Conservation (phyloP, 257 asterid species). For the Capsicum baccatum region DNA sequence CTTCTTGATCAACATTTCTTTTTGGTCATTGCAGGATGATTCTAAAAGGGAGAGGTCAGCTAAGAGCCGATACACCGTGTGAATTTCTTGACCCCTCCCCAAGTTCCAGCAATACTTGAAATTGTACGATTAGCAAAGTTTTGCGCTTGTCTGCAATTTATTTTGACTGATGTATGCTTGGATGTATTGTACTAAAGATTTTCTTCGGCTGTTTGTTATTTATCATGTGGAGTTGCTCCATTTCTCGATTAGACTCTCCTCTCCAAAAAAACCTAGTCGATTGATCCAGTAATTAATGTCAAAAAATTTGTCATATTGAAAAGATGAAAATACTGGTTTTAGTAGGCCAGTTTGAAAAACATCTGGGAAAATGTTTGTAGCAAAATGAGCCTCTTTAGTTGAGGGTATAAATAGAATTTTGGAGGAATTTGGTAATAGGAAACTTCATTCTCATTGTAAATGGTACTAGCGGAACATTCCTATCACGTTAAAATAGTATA, state of each 20-base stretch:
- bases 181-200: slow-evolving; percentile 16
- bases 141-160: neutral
- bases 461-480: too few relatives aligned
- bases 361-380: neutral
- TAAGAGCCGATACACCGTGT: slow-evolving; percentile 62
- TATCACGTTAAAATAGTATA: too few relatives aligned
- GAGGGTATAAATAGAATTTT: too few relatives aligned
- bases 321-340: neutral
- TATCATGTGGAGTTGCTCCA: neutral
- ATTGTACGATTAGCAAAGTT: slow-evolving; percentile 18
- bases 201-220: neutral
- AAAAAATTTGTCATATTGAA: neutral
- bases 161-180: neutral
- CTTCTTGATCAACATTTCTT: slow-evolving; percentile 2
- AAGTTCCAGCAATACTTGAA: neutral
- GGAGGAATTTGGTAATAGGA: too few relatives aligned
- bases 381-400: neutral
- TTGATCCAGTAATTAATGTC: neutral
- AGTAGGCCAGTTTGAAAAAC: neutral
- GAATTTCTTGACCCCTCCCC: slow-evolving; percentile 31
- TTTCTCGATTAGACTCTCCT: neutral
- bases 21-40: slow-evolving; percentile 66
- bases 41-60: slow-evolving; percentile 66
- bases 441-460: too few relatives aligned
- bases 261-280: neutral